Base-by-base conservation (phyloP, 768 basidiomycete genomes). In the Boletales sp. region DNA sequence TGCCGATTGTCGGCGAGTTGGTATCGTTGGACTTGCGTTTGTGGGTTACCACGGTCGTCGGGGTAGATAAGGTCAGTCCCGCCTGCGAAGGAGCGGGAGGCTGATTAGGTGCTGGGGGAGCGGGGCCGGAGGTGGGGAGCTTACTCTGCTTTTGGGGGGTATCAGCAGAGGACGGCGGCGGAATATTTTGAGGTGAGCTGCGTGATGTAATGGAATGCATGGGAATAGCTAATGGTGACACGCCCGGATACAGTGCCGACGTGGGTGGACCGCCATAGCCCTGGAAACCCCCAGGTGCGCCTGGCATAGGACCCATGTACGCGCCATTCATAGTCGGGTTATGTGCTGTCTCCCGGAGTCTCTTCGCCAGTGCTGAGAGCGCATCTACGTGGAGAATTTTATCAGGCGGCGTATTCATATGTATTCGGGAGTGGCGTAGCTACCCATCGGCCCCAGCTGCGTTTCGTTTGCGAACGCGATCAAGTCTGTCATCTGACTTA, bases 401-500 rank as follows among this genome's bases (percentile, higher is more conserved):
- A 38, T 58, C 45, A 58, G 55, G 55, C 45, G 40, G 41, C 30
- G 47, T 52, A 57, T 66, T 61, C 63, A 61, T 27, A 52, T 45
- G 48, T 45, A 61, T 62, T 58, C 47, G 56, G 57, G 56, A 50
- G 48, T 55, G 52, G 58, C 48, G 51, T 56, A 74, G 80, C 61
- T 69, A 91, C 89, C 84, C 59, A 80, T 64, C 21, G 87, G 86
- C 35, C 88, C 88, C 15, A 83, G 63, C 0, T 69, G 45, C 8
- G 69, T 66, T 32, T 83, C 78, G 21, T 58, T 77, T 21, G 85
- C 81, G 59, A 79, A 89, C 5, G 75, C 60, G 47, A 92, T 89
- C 46, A 92, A 72, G 56, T 90, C 87, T 31, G 79, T 73, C 90
- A 91, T 90, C 53, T 86, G 80, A 39, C 77, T 79, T 7, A 91